Conservation (phyloP, 2,329 filamentous ascomycete genomes). For the Cladophialophora bantiana region DNA sequence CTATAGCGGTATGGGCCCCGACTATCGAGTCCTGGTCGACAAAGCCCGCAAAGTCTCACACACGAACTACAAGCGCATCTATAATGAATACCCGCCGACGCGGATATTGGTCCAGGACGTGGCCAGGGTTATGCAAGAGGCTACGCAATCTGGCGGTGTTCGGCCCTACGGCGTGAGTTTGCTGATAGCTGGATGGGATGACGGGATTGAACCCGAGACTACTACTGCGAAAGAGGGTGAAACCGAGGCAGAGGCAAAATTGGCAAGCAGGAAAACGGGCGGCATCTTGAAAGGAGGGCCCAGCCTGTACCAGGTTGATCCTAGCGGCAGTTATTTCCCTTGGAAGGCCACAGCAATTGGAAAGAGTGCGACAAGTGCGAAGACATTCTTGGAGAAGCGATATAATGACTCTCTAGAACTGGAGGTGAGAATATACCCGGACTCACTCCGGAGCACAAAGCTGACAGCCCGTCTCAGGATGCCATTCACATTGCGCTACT, state of each 20-base stretch:
- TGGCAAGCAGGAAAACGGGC: conserved; percentile 88
- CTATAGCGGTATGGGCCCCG: conserved; percentile 98
- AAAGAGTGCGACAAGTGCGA: conserved; percentile 96
- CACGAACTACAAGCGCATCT: conserved; percentile 98
- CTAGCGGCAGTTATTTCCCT: conserved; percentile 97
- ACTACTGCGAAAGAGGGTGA: conserved; percentile 65
- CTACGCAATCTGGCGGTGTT: conserved; percentile 96
- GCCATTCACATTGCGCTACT: conserved; percentile 97
- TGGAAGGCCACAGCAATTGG: conserved; percentile 99
- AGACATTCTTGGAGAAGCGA: conserved; percentile 99
- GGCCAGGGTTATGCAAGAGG: conserved; percentile 97
- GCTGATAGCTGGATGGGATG: conserved; percentile 96
- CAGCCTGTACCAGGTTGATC: conserved; percentile 98
- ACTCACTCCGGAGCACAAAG: not conserved
- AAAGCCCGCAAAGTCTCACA: conserved; percentile 98
- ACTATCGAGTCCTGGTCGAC: conserved; percentile 97
- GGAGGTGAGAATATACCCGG: conserved; percentile 58
- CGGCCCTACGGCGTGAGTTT: conserved; percentile 95
- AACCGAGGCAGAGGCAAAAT: conserved; percentile 69
- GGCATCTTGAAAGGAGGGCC: conserved; percentile 95
- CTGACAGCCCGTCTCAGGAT: conserved; percentile 58
- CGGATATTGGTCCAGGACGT: conserved; percentile 99
- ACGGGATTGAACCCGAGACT: conserved; percentile 87
- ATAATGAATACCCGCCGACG: conserved; percentile 99
- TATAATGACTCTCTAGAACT: conserved; percentile 97